These are phyloP conservation scores for Linum trigynum DNA, from an alignment of 345 rosid genomes.

Conservation along the genomic window DNA sequence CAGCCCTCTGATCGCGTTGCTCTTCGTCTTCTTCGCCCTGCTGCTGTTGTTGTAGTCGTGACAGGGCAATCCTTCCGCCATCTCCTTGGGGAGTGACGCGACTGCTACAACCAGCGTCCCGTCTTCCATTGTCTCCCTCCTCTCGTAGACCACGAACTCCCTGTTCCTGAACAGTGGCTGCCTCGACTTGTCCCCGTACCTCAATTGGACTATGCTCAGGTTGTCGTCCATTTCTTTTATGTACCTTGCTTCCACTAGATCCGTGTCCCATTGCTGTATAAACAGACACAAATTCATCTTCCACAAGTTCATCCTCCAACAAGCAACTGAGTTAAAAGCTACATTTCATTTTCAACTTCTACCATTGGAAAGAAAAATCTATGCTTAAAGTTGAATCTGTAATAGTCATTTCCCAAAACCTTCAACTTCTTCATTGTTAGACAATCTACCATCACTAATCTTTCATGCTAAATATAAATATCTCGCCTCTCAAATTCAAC, in stretches of 20 bases:
- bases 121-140: conserved; percentile 80
- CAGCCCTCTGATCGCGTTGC: conserved; percentile 50
- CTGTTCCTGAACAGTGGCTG: conserved; percentile 66
- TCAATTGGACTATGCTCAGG: conserved; percentile 55
- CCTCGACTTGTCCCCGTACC: conserved; percentile 63
- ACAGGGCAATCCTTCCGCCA: conserved; percentile 43
- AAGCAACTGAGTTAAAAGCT: no score
- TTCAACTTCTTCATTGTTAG: no score
- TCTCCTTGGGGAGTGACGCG: conserved; percentile 71
- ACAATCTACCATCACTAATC: no score
- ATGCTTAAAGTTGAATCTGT: no score
- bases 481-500: no score
- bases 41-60: conserved; percentile 18
- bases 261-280: conserved; percentile 85
- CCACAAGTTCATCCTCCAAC: no score
- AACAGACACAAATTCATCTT: no score
- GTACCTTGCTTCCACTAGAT: conserved; percentile 59
- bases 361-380: no score
- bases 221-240: conserved; percentile 64
- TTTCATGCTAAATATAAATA: no score
- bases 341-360: no score
- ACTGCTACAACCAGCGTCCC: conserved; percentile 76
- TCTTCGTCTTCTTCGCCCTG: conserved; percentile 8
- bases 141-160: conserved; percentile 67
- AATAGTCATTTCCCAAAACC: no score